phyloP scores from a whole-genome alignment of 768 basidiomycete species.

The Termitomyces heimii region DNA sequence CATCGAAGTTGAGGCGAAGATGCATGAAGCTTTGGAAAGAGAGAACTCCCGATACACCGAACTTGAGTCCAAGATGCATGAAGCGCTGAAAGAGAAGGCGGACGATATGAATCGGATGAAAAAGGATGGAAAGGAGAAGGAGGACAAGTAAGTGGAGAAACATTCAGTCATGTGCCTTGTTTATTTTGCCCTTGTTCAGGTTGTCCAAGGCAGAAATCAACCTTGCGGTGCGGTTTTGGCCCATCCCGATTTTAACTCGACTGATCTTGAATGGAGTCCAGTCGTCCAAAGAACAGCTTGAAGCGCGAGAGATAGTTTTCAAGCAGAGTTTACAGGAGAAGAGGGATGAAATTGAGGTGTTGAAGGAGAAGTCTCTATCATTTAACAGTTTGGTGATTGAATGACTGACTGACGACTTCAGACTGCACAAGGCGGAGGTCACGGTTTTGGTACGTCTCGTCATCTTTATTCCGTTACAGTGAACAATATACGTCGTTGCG shows the following conservation, averaged over 20 bases:
- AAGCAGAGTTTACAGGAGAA: constrained; percentile 18
- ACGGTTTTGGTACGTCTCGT: neutral
- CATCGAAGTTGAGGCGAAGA: neutral
- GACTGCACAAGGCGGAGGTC: neutral
- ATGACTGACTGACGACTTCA: neutral
- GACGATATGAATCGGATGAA: neutral
- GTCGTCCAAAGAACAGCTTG: constrained; percentile 22
- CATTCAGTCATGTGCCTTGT: neutral
- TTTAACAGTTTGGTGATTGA: neutral
- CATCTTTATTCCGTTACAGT: neutral
- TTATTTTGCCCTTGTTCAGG: neutral
- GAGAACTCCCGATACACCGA: neutral
- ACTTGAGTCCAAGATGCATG: neutral
- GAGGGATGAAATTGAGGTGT: neutral
- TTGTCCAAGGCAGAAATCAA: neutral
- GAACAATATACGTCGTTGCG: neutral
- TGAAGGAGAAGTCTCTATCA: neutral
- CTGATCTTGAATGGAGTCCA: neutral
- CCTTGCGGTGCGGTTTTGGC: neutral
- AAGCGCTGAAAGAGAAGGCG: neutral
- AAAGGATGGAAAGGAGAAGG: neutral
- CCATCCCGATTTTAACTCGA: neutral
- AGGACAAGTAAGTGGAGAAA: neutral
- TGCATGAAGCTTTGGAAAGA: neutral
- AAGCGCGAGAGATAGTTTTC: constrained; percentile 37